These are phyloP conservation scores for Erythrophleum fordii DNA, from an alignment of 306 rosid genomes.

Conservation along the genomic window DNA sequence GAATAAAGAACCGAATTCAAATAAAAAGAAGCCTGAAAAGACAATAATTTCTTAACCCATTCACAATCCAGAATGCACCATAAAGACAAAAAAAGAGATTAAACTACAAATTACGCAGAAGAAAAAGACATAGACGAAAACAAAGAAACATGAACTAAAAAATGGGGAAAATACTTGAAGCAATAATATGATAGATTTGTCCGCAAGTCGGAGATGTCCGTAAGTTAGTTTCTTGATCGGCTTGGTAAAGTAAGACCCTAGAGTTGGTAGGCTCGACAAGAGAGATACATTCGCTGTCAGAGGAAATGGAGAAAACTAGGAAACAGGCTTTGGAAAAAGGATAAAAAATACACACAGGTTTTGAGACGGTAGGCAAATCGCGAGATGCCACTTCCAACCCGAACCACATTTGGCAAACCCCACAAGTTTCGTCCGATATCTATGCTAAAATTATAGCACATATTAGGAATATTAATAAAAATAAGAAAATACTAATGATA, in stretches of 20 bases:
- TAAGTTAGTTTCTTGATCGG: conserved; percentile 33
- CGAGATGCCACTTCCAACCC: background rate
- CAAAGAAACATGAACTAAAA: background rate
- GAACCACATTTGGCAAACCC: background rate
- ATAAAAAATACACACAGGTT: background rate
- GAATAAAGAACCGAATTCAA: background rate
- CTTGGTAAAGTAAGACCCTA: conserved; percentile 40
- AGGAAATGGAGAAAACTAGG: background rate
- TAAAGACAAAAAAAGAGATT: background rate
- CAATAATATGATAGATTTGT: background rate
- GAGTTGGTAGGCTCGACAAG: conserved; percentile 4
- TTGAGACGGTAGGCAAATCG: background rate
- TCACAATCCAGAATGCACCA: background rate
- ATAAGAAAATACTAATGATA: too few relatives aligned
- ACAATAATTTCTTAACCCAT: too few relatives aligned
- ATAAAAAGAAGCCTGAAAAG: background rate
- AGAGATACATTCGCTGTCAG: background rate
- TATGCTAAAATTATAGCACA: too few relatives aligned
- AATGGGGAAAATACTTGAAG: background rate
- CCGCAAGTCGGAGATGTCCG: too few relatives aligned
- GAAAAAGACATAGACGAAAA: background rate
- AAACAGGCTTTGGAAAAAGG: background rate
- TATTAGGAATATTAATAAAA: too few relatives aligned
- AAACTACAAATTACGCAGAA: background rate
- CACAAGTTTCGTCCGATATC: background rate